These are phyloP conservation scores for Candida rishiriensis DNA, from an alignment of 805 yeast species.

Conservation along the genomic window DNA sequence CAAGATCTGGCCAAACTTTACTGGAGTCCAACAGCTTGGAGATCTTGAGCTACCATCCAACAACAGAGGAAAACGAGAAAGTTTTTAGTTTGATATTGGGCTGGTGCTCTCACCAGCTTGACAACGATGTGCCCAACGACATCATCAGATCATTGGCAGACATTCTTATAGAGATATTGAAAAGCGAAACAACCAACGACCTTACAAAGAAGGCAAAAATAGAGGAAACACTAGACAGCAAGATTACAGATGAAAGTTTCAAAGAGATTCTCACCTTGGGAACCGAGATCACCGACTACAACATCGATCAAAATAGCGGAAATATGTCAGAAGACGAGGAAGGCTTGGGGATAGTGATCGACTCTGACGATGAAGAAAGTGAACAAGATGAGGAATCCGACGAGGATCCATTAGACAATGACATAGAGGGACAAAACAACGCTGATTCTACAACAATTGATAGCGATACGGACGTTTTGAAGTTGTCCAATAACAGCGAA, in stretches of 20 bases:
- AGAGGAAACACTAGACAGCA: conserved; percentile 42
- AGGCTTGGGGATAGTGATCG: conserved; percentile 30
- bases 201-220: conserved; percentile 43
- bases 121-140: conserved; percentile 72
- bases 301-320: conserved; percentile 12
- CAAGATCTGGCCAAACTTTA: conserved; percentile 21
- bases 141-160: conserved; percentile 70
- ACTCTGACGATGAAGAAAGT: conserved; percentile 39
- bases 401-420: conserved; percentile 23
- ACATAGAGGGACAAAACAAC: conserved; percentile 26
- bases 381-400: conserved; percentile 29
- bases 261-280: conserved; percentile 42
- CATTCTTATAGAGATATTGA: conserved; percentile 50
- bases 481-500: conserved; percentile 9
- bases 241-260: conserved; percentile 39
- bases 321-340: conserved; percentile 16
- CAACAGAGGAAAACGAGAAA: conserved; percentile 44
- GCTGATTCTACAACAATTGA: conserved; percentile 20
- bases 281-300: conserved; percentile 49
- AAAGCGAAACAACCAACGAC: conserved; percentile 40
- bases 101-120: conserved; percentile 53
- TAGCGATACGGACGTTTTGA: conserved; percentile 16
- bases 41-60: conserved; percentile 58
- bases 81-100: conserved; percentile 54
- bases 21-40: conserved; percentile 37